These are phyloP conservation scores for Thelonectria discophora DNA, from an alignment of 2,329 filamentous ascomycete species.

Conservation along the genomic window DNA sequence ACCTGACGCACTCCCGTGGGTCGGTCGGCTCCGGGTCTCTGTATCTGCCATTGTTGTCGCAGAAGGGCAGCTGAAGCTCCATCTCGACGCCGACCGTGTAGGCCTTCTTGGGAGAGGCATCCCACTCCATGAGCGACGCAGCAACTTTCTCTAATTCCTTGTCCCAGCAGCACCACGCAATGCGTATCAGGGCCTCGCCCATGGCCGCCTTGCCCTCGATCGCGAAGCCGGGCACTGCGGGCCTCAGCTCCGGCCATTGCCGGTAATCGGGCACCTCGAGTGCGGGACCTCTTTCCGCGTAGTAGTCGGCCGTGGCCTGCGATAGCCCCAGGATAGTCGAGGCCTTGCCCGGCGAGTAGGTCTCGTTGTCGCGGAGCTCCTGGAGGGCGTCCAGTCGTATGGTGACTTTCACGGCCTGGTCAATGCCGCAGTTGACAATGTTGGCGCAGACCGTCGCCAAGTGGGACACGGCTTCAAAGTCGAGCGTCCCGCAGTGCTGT, in stretches of 20 bases:
- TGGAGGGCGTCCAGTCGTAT: constrained; percentile 3
- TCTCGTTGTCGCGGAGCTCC: background rate
- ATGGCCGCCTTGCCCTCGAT: background rate
- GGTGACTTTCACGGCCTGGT: background rate
- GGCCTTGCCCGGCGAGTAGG: constrained; percentile 1
- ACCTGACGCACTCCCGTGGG: background rate
- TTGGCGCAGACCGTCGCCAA: constrained; percentile 27
- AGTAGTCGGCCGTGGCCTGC: background rate
- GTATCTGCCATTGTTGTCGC: background rate
- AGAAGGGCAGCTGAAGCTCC: constrained; percentile 26
- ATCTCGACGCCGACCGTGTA: constrained; percentile 38
- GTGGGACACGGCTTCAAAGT: constrained; percentile 19
- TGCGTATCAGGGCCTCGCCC: background rate
- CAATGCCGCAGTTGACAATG: constrained; percentile 7
- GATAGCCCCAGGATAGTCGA: constrained; percentile 1
- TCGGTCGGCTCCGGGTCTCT: background rate
- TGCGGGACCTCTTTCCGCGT: background rate
- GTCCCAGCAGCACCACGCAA: background rate
- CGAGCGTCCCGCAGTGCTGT: constrained; percentile 33
- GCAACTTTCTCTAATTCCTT: background rate
- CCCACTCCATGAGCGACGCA: background rate
- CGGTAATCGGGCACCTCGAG: constrained; percentile 18
- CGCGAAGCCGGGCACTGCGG: constrained; percentile 1
- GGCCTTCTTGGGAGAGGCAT: background rate
- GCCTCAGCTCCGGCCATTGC: constrained; percentile 13